These are phyloP conservation scores for Onygena corvina DNA, from an alignment of 2,329 filamentous ascomycete species.

Conservation along the genomic window DNA sequence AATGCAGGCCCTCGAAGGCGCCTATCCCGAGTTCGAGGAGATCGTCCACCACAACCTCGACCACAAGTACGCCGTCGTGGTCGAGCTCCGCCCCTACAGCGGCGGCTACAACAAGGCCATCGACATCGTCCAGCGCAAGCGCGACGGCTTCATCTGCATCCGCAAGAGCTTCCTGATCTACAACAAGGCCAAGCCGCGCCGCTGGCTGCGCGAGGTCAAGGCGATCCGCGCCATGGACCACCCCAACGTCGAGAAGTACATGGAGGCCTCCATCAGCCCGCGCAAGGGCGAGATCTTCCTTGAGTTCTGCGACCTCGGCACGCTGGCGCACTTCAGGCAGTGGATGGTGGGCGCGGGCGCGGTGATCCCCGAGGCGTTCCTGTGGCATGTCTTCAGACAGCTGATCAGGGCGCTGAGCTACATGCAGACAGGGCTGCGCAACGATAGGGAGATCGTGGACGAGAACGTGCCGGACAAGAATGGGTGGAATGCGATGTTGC, in stretches of 20 bases:
- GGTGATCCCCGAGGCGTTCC: constrained; percentile 12
- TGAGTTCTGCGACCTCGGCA: constrained; percentile 15
- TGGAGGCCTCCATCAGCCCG: constrained; percentile 8
- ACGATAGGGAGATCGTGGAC: neutral
- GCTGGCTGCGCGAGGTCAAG: constrained; percentile 9
- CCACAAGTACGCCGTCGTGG: constrained; percentile 2
- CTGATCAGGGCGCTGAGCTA: constrained; percentile 13
- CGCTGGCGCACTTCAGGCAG: constrained; percentile 11
- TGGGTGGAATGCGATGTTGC: constrained; percentile 14
- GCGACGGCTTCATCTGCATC: constrained; percentile 6
- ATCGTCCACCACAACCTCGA: constrained; percentile 7
- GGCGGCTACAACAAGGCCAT: neutral
- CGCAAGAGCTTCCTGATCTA: constrained; percentile 9
- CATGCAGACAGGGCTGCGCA: constrained; percentile 15
- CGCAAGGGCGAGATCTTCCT: constrained; percentile 14
- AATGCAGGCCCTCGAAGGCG: constrained; percentile 2
- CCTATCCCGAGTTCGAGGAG: constrained; percentile 5
- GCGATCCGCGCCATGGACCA: constrained; percentile 8
- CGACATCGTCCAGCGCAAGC: constrained; percentile 8
- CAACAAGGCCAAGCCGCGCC: constrained; percentile 2
- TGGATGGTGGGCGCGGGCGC: constrained; percentile 1
- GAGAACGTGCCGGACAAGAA: neutral
- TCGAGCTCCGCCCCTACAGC: neutral
- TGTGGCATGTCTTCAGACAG: constrained; percentile 14
- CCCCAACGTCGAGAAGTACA: constrained; percentile 12